phyloP scores from a whole-genome alignment of 2,329 filamentous ascomycete species.

The Capronia coronata region DNA sequence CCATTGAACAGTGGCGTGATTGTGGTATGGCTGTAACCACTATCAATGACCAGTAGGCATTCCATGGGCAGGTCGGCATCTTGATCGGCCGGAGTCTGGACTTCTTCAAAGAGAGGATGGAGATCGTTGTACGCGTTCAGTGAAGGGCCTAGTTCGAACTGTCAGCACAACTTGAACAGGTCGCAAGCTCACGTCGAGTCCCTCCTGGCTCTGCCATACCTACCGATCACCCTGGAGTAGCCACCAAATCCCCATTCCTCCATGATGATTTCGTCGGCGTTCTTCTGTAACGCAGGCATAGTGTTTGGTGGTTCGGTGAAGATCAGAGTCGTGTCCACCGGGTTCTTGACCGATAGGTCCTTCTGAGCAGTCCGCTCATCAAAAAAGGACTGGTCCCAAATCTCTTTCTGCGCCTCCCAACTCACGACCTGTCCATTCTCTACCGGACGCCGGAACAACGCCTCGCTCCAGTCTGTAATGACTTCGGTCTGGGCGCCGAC shows the following conservation, averaged over 20 bases:
- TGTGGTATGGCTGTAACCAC: constrained; percentile 87
- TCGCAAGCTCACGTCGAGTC: neutral
- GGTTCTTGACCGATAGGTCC: constrained; percentile 48
- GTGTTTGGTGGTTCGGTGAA: constrained; percentile 82
- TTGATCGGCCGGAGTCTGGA: constrained; percentile 39
- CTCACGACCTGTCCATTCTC: constrained; percentile 94
- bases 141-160: constrained; percentile 50
- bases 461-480: constrained; percentile 83
- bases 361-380: constrained; percentile 58
- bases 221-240: constrained; percentile 70
- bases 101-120: constrained; percentile 60
- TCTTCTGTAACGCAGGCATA: constrained; percentile 71
- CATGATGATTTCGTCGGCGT: constrained; percentile 94
- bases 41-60: constrained; percentile 80
- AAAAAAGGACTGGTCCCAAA: constrained; percentile 89
- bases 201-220: constrained; percentile 31
- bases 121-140: constrained; percentile 80
- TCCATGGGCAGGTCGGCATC: constrained; percentile 55
- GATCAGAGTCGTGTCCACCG: constrained; percentile 73
- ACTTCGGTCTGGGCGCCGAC: constrained; percentile 70
- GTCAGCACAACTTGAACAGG: neutral
- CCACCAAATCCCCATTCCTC: constrained; percentile 92
- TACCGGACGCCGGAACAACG: constrained; percentile 77
- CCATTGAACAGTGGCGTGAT: constrained; percentile 80
- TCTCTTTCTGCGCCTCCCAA: constrained; percentile 91